Evolutionary conservation across 805 yeast species (phyloP), one percentile per base, ranked within the genome.

Genomic region (Ogataea pilisensis): DNA sequence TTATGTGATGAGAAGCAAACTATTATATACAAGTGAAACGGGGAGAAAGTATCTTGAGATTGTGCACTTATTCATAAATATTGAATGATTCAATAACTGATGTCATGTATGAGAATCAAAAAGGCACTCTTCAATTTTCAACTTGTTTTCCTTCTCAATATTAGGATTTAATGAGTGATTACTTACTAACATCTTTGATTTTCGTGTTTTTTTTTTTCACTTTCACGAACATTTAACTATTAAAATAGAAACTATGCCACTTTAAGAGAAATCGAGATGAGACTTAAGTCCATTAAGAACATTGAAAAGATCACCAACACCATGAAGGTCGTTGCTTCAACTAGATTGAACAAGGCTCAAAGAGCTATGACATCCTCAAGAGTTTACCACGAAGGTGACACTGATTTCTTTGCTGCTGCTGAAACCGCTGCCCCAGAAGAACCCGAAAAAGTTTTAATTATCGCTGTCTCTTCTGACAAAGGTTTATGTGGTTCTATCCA

Each of bases 301-400:
- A 91, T 93, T 68, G 97, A 93, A 75, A 93, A 93, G 77, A 93
- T 93, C 74, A 93, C 99, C 73, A 93, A 93, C 74, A 93, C 99
- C 69, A 93, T 93, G 98, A 93, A 90, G 78, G 84, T 93, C 71
- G 99, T 93, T 61, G 99, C 99, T 31, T 91, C 98, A 31, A 93
- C 99, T 57, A 85, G 96, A 73, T 80, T 93, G 67, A 76, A 80
- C 65, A 89, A 86, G 72, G 99, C 99, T 48, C 96, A 89, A 72
- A 85, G 83, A 68, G 95, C 97, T 47, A 91, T 89, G 89, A 72
- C 75, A 54, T 78, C 86, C 37, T 84, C 97, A 37, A 82, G 95
- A 67, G 83, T 78, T 46, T 91, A 86, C 76, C 82, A 82, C 63
- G 75, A 76, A 57, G 81, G 90, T 45, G 95, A 89, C 62, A 55